These are phyloP conservation scores for Ogataea neopini DNA, from an alignment of 805 yeast genomes.

Conservation along the genomic window DNA sequence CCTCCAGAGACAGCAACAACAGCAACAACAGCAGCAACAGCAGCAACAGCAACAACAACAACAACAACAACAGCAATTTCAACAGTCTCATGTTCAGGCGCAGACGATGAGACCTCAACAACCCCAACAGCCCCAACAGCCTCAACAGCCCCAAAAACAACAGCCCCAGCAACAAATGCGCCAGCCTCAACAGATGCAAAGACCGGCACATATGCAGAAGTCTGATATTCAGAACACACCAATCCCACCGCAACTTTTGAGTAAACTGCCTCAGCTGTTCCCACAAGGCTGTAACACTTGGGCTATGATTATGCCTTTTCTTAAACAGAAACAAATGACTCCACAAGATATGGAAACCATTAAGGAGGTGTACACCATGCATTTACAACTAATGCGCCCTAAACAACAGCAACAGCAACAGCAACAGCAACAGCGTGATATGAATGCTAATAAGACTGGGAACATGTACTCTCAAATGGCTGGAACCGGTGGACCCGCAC, in stretches of 20 bases:
- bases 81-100: constrained; percentile 15
- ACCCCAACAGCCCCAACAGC: constrained; percentile 8
- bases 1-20: constrained; percentile 27
- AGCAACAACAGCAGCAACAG: constrained; percentile 25
- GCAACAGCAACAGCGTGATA: constrained; percentile 35
- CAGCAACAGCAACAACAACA: constrained; percentile 30
- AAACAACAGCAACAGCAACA: constrained; percentile 41
- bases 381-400: constrained; percentile 54
- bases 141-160: constrained; percentile 7
- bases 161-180: constrained; percentile 1
- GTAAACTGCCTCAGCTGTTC: constrained; percentile 63
- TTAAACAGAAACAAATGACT: constrained; percentile 55
- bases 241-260: constrained; percentile 67
- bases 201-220: constrained; percentile 17
- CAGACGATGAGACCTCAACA: constrained; percentile 16
- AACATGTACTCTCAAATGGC: neutral
- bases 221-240: constrained; percentile 61
- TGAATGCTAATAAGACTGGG: constrained; percentile 9
- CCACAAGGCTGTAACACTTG: constrained; percentile 82
- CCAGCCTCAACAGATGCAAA: constrained; percentile 6
- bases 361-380: constrained; percentile 67
- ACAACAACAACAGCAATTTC: constrained; percentile 33
- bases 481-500: neutral
- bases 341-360: constrained; percentile 58
- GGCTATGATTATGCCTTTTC: constrained; percentile 71